Evolutionary conservation across 768 basidiomycete genomes (phyloP).

Genomic region (Piloderma croceum): DNA sequence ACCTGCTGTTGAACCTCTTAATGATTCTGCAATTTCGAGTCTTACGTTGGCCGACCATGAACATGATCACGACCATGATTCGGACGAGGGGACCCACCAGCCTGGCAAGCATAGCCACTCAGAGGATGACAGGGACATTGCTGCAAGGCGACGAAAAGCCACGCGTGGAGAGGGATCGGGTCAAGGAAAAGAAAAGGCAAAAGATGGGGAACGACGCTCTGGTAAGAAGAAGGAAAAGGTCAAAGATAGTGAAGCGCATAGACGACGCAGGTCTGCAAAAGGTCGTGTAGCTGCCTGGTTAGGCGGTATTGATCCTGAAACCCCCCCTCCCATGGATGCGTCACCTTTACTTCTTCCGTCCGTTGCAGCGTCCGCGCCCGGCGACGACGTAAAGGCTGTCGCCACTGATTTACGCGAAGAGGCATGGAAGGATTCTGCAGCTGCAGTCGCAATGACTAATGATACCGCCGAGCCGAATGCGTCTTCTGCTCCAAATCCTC

Average conservation of each 20-base stretch:
- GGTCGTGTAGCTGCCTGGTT: constrained; percentile 78
- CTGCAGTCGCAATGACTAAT: not conserved
- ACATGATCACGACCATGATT: constrained; percentile 16
- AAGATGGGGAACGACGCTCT: constrained; percentile 21
- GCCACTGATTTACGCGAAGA: constrained; percentile 1
- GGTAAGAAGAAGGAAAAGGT: constrained; percentile 15
- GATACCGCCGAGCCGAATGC: constrained; percentile 10
- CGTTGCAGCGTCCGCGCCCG: constrained; percentile 25
- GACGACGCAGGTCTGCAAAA: constrained; percentile 46
- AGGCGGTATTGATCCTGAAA: constrained; percentile 55
- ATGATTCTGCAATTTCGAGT: constrained; percentile 46
- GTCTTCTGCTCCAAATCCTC: constrained; percentile 52
- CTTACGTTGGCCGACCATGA: constrained; percentile 31
- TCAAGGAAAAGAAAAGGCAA: constrained; percentile 25
- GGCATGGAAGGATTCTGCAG: constrained; percentile 8
- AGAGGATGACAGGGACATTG: constrained; percentile 13
- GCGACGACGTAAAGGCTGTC: constrained; percentile 1
- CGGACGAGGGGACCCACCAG: constrained; percentile 28
- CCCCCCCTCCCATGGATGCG: constrained; percentile 46
- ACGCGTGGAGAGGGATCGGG: constrained; percentile 5
- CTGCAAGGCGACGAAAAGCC: constrained; percentile 14
- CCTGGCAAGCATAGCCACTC: constrained; percentile 22
- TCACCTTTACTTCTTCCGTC: constrained; percentile 23
- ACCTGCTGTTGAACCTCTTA: constrained; percentile 12
- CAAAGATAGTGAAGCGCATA: constrained; percentile 33